These are phyloP conservation scores for Zalerion maritima DNA, from an alignment of 495 filamentous ascomycete species.

Conservation along the genomic window DNA sequence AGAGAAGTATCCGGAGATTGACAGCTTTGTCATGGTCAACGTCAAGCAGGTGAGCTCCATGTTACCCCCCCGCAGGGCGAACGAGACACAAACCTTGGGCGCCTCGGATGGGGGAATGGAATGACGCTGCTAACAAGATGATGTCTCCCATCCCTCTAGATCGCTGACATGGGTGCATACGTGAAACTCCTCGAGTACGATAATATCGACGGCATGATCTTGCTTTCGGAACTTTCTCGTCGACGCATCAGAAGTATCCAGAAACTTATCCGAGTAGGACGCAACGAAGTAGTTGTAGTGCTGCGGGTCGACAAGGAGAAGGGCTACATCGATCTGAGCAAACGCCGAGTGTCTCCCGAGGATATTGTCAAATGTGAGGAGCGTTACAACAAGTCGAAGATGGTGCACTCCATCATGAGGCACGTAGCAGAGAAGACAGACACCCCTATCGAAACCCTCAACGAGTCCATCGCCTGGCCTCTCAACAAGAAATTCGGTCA, in stretches of 20 bases:
- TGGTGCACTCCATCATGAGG: constrained; percentile 94
- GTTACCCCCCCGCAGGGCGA: constrained; percentile 1
- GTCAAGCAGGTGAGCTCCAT: constrained; percentile 63
- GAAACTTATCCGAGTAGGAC: constrained; percentile 93
- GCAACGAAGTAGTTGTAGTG: constrained; percentile 96
- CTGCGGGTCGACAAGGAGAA: constrained; percentile 98
- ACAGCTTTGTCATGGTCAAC: constrained; percentile 99
- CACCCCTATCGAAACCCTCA: constrained; percentile 82
- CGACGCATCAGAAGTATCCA: constrained; percentile 96
- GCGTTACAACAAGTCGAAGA: constrained; percentile 98
- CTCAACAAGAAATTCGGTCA: constrained; percentile 96
- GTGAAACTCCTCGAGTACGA: constrained; percentile 99
- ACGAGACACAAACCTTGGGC: constrained; percentile 1
- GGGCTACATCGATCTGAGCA: constrained; percentile 97
- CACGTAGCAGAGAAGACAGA: constrained; percentile 95
- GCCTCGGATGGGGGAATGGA: background rate
- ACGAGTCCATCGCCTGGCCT: constrained; percentile 90
- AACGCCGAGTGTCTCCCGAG: constrained; percentile 92
- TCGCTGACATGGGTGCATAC: constrained; percentile 98
- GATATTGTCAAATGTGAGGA: constrained; percentile 98
- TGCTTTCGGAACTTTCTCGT: constrained; percentile 88
- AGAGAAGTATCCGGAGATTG: constrained; percentile 95
- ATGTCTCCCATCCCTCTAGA: constrained; percentile 37
- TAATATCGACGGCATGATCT: constrained; percentile 99
- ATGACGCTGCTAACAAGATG: constrained; percentile 7